Conservation (phyloP, 2,329 filamentous ascomycete species). For the Curvularia lunata region DNA sequence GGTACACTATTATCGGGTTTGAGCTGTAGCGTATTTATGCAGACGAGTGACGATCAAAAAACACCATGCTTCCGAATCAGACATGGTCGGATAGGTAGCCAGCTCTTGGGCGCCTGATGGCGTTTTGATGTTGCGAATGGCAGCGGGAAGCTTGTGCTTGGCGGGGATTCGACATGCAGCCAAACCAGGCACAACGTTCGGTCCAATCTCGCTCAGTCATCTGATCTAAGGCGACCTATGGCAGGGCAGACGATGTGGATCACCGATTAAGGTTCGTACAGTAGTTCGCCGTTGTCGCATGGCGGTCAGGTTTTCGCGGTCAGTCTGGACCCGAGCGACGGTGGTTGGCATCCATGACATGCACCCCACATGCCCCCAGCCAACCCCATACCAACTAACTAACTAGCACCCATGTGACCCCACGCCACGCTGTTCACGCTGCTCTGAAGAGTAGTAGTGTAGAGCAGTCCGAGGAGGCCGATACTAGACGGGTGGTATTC, state of each 20-base stretch:
- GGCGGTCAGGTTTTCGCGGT: background rate
- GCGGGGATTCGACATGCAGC: background rate
- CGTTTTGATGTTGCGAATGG: background rate
- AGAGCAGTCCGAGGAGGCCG: background rate
- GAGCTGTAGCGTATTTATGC: slow-evolving; percentile 1
- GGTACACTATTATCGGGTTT: slow-evolving; percentile 11
- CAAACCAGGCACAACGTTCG: background rate
- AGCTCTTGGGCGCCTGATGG: background rate
- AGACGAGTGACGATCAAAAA: background rate
- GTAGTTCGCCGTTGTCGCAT: slow-evolving; percentile 2
- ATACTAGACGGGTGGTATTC: background rate
- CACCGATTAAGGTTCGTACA: background rate
- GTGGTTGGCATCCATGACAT: background rate
- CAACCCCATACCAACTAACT: background rate
- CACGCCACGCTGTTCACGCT: background rate
- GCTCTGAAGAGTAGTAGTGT: background rate
- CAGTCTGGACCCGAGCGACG: background rate
- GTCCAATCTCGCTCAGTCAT: slow-evolving; percentile 3
- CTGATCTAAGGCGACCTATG: slow-evolving; percentile 13
- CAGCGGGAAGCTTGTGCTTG: slow-evolving; percentile 10
- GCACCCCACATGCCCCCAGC: background rate
- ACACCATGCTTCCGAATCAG: background rate
- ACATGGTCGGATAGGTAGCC: background rate
- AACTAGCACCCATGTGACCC: background rate
- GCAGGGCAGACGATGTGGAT: background rate